Evolutionary conservation across 768 basidiomycete species (phyloP).

Genomic region (Rhizopogon salebrosus): DNA sequence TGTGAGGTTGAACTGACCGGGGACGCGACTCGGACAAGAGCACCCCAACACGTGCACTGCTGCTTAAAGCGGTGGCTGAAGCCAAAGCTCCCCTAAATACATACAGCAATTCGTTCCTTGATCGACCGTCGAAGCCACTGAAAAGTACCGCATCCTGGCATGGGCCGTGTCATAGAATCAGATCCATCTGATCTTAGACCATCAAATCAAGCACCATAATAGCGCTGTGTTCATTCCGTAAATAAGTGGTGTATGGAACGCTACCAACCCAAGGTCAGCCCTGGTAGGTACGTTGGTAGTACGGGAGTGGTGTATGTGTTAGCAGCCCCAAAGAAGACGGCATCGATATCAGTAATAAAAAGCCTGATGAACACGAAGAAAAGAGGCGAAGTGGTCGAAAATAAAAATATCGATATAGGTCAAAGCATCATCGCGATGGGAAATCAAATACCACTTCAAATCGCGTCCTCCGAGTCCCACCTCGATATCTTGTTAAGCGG

Average conservation of each 20-base stretch:
- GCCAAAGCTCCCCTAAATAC: no score
- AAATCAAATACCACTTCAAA: constrained; percentile 9
- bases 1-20: not conserved
- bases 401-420: no score
- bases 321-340: not conserved
- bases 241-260: no score
- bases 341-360: not conserved
- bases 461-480: constrained; percentile 70
- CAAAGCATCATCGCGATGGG: not conserved
- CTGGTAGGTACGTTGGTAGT: no score
- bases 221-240: no score
- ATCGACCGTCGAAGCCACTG: no score
- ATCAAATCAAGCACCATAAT: no score
- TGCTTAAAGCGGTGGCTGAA: not conserved
- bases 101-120: no score
- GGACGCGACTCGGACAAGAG: constrained; percentile 1
- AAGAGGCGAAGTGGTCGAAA: not conserved
- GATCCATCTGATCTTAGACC: no score
- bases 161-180: no score
- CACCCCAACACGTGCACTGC: not conserved
- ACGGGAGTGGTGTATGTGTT: not conserved
- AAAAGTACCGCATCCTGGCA: no score
- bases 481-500: constrained; percentile 67
- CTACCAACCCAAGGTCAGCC: no score
- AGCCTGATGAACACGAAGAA: not conserved